These are phyloP conservation scores for Akanthomyces lecanii DNA, from an alignment of 2,329 filamentous ascomycete genomes.

Conservation along the genomic window DNA sequence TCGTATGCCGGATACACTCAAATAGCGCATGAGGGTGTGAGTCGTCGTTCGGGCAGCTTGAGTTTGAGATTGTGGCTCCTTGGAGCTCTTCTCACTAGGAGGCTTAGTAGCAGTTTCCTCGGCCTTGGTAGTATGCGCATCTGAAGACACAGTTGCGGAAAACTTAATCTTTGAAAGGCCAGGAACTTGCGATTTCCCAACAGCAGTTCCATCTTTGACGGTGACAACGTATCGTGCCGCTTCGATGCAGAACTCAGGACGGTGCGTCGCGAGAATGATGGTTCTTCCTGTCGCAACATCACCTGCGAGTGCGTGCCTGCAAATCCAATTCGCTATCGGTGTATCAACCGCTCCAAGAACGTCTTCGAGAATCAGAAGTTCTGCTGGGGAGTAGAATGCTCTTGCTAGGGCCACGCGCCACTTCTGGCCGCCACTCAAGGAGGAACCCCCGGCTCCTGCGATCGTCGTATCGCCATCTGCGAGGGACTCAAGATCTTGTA, in stretches of 20 bases:
- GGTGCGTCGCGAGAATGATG: conserved; percentile 18
- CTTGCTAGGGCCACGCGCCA: conserved; percentile 43
- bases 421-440: conserved; percentile 42
- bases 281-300: conserved; percentile 15
- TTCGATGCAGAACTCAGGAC: conserved; percentile 12
- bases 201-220: conserved; percentile 8
- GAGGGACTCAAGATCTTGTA: conserved; percentile 39
- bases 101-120: neutral
- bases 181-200: neutral
- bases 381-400: conserved; percentile 41
- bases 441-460: conserved; percentile 40
- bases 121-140: neutral
- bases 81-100: neutral
- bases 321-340: conserved; percentile 14
- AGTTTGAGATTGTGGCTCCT: neutral
- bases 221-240: conserved; percentile 7
- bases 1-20: neutral
- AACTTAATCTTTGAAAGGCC: neutral
- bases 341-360: conserved; percentile 29
- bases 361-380: conserved; percentile 44
- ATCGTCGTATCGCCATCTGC: conserved; percentile 40
- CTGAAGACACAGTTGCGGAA: neutral
- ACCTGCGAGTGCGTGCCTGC: conserved; percentile 4
- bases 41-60: neutral
- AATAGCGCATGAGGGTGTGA: neutral